Evolutionary conservation across 352 stramenopile genomes (phyloP), one percentile per base, ranked within the genome.

Genomic region (Ophiocytium majus): DNA sequence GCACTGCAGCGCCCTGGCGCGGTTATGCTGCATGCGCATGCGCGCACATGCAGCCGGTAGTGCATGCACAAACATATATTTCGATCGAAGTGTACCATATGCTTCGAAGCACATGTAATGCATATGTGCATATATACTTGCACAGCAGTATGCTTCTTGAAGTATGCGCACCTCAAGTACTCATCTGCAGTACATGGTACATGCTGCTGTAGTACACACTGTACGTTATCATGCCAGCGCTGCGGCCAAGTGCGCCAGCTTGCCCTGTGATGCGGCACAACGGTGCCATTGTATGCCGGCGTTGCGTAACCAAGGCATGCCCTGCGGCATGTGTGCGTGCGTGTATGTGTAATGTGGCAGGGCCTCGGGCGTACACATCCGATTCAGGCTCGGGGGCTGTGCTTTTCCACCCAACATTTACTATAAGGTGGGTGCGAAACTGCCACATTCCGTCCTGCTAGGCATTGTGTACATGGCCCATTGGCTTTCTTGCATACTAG

Each of bases 381-480:
- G 93, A 0, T 97, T 97, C 82, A 92, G 94, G 0, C 91, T 97
- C 49, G 94, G 94, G 0, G 94, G 94, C 0, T 82, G 93, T 66
- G 90, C 89, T 0, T 97, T 97, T 88, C 94, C 94, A 9, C 94
- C 94, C n/a, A 94, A 92, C 23, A 96, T 97, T 76, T 97, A 97
- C 92, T 97, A 97, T 92, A 97, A 97, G 89, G 94, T 86, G 32
- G 23, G 57, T n/a, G n/a, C n/a, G n/a, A n/a, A n/a, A n/a, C n/a
- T n/a, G n/a, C n/a, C n/a, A n/a, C n/a, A n/a, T n/a, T n/a, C n/a
- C n/a, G n/a, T n/a, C n/a, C n/a, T n/a, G n/a, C n/a, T n/a, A n/a
- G n/a, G n/a, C n/a, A n/a, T n/a, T n/a, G n/a, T n/a, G n/a, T n/a
- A n/a, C n/a, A n/a, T n/a, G n/a, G n/a, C n/a, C n/a, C n/a, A n/a